Percentiles rank a stretch among this genome's conserved stretches.
These are phyloP conservation scores for Collybia sordida DNA, from an alignment of 768 basidiomycete genomes.

Conservation along the genomic window DNA sequence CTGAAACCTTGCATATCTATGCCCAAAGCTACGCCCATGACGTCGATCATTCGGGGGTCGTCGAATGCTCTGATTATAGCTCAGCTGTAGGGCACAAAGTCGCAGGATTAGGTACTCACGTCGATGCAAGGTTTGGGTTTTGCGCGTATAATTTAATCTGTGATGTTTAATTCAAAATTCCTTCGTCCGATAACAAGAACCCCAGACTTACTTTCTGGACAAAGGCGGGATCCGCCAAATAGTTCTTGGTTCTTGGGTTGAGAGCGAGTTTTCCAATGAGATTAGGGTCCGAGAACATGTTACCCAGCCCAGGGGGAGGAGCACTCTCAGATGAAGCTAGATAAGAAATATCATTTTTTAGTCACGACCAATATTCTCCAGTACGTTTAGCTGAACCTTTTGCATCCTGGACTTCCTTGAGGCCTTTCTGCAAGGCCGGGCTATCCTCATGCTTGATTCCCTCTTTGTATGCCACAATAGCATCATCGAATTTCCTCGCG, in stretches of 20 bases:
- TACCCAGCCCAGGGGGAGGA: slow-evolving; percentile 41
- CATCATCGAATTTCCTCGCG: slow-evolving; percentile 72
- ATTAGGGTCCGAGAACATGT: slow-evolving; percentile 83
- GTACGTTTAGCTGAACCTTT: slow-evolving; percentile 46
- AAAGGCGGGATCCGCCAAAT: slow-evolving; percentile 83
- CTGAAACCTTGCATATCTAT: slow-evolving; percentile 88
- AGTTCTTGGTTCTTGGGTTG: slow-evolving; percentile 83
- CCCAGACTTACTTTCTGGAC: slow-evolving; percentile 54
- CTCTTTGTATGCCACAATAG: slow-evolving; percentile 78
- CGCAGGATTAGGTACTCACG: slow-evolving; percentile 32
- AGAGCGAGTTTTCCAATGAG: slow-evolving; percentile 79
- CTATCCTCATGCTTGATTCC: slow-evolving; percentile 84
- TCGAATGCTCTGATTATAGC: slow-evolving; percentile 46
- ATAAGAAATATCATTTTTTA: slow-evolving; percentile 12
- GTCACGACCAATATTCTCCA: too few species aligned
- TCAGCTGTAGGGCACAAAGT: slow-evolving; percentile 1
- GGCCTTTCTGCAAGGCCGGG: slow-evolving; percentile 79
- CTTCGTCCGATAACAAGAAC: background rate
- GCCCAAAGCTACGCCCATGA: slow-evolving; percentile 90
- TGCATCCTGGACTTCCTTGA: slow-evolving; percentile 86
- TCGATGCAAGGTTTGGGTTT: slow-evolving; percentile 64
- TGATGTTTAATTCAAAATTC: background rate
- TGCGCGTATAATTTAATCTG: slow-evolving; percentile 68
- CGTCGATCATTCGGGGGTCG: slow-evolving; percentile 93
- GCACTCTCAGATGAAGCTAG: background rate